These are phyloP conservation scores for Iberis pinnata DNA, from an alignment of 345 rosid genomes.

Conservation along the genomic window DNA sequence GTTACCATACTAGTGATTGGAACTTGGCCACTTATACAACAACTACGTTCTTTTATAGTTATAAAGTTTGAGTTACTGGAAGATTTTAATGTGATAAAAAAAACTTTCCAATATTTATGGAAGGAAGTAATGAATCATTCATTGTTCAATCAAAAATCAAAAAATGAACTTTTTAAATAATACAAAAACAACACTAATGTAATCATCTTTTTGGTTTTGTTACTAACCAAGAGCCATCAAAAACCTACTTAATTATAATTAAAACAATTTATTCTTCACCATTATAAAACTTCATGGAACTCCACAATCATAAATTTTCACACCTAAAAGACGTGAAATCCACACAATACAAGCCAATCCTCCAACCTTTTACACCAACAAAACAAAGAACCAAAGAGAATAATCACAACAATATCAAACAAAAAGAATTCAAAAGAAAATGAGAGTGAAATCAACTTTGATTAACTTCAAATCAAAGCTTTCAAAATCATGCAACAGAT, in stretches of 20 bases:
- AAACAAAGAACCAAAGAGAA: slow-evolving; percentile 17
- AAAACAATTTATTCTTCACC: neutral
- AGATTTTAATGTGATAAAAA: too few relatives aligned
- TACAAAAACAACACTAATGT: too few relatives aligned
- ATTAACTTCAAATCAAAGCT: slow-evolving; percentile 55
- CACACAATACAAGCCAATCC: slow-evolving; percentile 16
- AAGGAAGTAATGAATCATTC: too few relatives aligned
- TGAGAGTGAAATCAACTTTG: slow-evolving; percentile 49
- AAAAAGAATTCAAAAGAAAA: slow-evolving; percentile 24
- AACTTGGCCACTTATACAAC: too few relatives aligned
- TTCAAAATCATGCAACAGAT: slow-evolving; percentile 43
- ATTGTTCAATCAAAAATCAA: too few relatives aligned
- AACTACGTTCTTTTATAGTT: too few relatives aligned
- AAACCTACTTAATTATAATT: neutral
- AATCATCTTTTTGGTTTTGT: slow-evolving; percentile 2
- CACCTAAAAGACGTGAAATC: slow-evolving; percentile 27
- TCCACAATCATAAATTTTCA: slow-evolving; percentile 28
- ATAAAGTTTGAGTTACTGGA: too few relatives aligned
- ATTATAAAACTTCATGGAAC: slow-evolving; percentile 25
- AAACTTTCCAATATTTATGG: too few relatives aligned
- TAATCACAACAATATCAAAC: slow-evolving; percentile 21
- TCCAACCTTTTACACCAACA: slow-evolving; percentile 17
- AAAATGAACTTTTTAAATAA: too few relatives aligned
- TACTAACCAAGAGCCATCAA: slow-evolving; percentile 17
- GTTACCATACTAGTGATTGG: too few relatives aligned